Percentiles rank a stretch among this genome's conserved stretches.
Conservation (phyloP, 108 stramenopile genomes). For the Skeletonema potamos region DNA sequence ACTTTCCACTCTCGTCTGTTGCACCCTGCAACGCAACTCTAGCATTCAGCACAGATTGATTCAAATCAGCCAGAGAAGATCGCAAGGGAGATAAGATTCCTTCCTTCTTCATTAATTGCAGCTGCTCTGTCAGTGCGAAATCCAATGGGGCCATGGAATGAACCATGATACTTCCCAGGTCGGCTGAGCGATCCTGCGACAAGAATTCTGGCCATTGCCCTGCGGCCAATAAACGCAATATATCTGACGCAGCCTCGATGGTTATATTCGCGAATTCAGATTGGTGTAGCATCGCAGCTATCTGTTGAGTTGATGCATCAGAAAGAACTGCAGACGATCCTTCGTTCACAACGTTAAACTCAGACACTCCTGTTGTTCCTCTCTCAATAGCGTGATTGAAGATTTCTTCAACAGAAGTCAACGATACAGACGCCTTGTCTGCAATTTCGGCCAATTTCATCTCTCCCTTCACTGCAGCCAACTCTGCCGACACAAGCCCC, state of each 20-base stretch:
- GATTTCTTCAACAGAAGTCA: constrained; percentile 61
- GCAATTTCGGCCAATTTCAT: constrained; percentile 74
- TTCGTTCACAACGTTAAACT: constrained; percentile 48
- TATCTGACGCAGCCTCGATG: constrained; percentile 64
- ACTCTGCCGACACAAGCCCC: constrained; percentile 55
- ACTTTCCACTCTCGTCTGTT: constrained; percentile 59
- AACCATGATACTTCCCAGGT: constrained; percentile 68
- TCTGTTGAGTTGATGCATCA: constrained; percentile 65
- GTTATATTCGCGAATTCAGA: constrained; percentile 61
- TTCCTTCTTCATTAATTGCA: constrained; percentile 77
- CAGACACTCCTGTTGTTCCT: constrained; percentile 37
- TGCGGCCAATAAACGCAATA: constrained; percentile 69
- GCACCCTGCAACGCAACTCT: constrained; percentile 62
- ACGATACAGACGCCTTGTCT: constrained; percentile 63
- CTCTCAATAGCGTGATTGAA: constrained; percentile 55
- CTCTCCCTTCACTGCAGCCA: constrained; percentile 84
- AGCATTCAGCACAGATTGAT: constrained; percentile 55
- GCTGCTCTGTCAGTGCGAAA: constrained; percentile 59
- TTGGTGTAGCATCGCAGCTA: constrained; percentile 75
- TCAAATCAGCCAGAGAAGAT: constrained; percentile 70
- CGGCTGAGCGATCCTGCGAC: constrained; percentile 61
- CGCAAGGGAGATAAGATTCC: constrained; percentile 76
- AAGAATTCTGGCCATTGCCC: constrained; percentile 87
- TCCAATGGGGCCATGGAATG: constrained; percentile 72
- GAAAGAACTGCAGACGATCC: constrained; percentile 25